Conservation (phyloP, 805 yeast species). For the Candida hispaniensis region DNA sequence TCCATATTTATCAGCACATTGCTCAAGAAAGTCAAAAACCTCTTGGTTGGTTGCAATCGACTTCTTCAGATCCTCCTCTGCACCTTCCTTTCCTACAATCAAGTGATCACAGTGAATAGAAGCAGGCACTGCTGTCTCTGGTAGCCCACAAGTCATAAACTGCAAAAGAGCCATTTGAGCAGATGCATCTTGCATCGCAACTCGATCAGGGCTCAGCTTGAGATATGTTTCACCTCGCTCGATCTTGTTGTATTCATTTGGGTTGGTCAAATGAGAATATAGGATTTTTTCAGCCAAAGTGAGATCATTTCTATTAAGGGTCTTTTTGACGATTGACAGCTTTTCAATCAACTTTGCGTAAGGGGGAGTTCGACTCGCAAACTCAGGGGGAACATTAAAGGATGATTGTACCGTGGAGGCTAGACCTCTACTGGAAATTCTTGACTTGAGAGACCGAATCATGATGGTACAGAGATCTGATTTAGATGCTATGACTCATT, state of each 20-base stretch:
- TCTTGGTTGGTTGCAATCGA: conserved; percentile 85
- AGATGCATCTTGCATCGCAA: conserved; percentile 99
- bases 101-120: conserved; percentile 97
- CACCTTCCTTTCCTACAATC: conserved; percentile 94
- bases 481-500: too few species aligned
- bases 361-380: conserved; percentile 72
- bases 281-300: conserved; percentile 91
- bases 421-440: conserved; percentile 8
- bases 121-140: conserved; percentile 80
- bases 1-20: conserved; percentile 90
- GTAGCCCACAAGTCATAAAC: conserved; percentile 94
- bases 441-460: too few species aligned
- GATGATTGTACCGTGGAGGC: conserved; percentile 10
- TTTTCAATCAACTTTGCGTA: conserved; percentile 63
- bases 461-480: too few species aligned
- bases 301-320: conserved; percentile 62
- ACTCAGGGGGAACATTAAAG: conserved; percentile 44
- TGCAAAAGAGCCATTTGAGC: conserved; percentile 99
- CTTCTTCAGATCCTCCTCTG: conserved; percentile 64
- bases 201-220: conserved; percentile 92
- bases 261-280: conserved; percentile 84
- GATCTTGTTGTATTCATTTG: conserved; percentile 55
- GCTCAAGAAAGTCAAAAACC: conserved; percentile 87
- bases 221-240: conserved; percentile 82
- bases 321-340: conserved; percentile 49